Conservation (phyloP, 228 moss, liverwort and hornwort genomes). For the Sphagnum fallax region DNA sequence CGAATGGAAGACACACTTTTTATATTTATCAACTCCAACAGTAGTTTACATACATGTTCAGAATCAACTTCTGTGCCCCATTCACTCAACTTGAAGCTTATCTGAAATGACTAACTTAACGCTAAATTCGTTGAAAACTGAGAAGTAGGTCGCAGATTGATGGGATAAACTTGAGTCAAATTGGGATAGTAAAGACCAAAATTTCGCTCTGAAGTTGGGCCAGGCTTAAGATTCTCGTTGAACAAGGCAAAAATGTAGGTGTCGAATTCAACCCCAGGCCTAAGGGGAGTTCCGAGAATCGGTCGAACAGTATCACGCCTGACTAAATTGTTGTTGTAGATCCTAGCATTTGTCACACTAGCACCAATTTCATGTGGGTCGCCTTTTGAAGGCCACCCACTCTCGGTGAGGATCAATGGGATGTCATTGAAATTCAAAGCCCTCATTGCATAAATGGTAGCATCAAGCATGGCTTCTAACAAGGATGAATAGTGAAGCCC, state of each 20-base stretch:
- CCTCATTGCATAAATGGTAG: slow-evolving; percentile 8
- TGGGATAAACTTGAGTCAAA: slow-evolving; percentile 40
- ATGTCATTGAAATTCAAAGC: slow-evolving; percentile 2
- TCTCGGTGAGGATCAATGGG: slow-evolving; percentile 8
- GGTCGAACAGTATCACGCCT: slow-evolving; percentile 22
- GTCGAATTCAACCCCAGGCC: slow-evolving; percentile 21
- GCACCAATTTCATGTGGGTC: slow-evolving; percentile 37
- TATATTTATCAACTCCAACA: too few relatives aligned
- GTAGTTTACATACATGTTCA: too few relatives aligned
- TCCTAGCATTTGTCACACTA: slow-evolving; percentile 28
- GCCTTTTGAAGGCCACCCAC: slow-evolving; percentile 25
- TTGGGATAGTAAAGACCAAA: slow-evolving; percentile 73
- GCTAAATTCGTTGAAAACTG: too few relatives aligned
- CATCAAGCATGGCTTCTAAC: slow-evolving; percentile 15
- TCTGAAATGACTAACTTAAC: too few relatives aligned
- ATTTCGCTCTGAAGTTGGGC: slow-evolving; percentile 41
- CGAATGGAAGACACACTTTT: too few relatives aligned
- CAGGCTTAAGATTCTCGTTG: slow-evolving; percentile 70
- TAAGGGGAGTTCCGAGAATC: slow-evolving; percentile 43
- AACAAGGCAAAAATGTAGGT: slow-evolving; percentile 47
- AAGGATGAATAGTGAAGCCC: slow-evolving; percentile 36
- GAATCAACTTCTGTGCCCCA: too few relatives aligned
- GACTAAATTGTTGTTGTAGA: slow-evolving; percentile 49
- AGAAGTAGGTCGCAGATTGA: too few relatives aligned
- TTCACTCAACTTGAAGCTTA: too few relatives aligned